Base-by-base conservation (phyloP, 2,329 filamentous ascomycete genomes). In the Apiospora arundinis region DNA sequence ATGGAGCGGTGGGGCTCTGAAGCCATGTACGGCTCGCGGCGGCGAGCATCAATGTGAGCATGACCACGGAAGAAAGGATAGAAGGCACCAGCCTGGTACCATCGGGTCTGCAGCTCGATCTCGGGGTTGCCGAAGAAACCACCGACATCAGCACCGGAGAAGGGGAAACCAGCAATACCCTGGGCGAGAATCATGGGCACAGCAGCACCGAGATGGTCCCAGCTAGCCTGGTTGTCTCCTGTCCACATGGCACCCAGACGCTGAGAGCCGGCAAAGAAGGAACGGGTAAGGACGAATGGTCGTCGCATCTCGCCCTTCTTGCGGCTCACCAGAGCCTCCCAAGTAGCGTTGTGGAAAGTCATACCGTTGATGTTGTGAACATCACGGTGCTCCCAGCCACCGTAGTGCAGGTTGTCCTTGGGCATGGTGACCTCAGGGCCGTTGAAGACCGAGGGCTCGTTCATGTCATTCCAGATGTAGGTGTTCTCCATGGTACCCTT, bases 401-500 rank as follows among this genome's bases (percentile, higher is more conserved):
- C 95, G 78, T 93, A 85, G 80, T 99, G 96, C 42, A 99, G 83
- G 80, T 99, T 99, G 85, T 99, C 96, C 83, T 98, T 98, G 73
- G 96, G 96, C 95, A 98, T 98, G 6, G 95, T 98, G 3, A 95
- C 97, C 82, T 99, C 96, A 0, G 96, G 96, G 0, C 96, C 96
- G 80, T 98, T 98, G 86, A 99, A 99, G 1, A 99, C 96, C 0
- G 96, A 98, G 0, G 96, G 96, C 84, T 99, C 96, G 80, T 98
- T 98, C 96, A 99, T 99, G 81, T 99, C 96, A 81, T 99, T 99
- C 96, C 96, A 99, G 77, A 99, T 90, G 82, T 94, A 98, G 0
- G 94, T 92, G 81, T 98, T 99, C 74, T 92, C 87, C 76, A 92
- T 88, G 1, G 94, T 94, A 67, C 95, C 95, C 81, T 94, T 93